Conservation (phyloP, 2,329 filamentous ascomycete genomes). For the Fusarium siculi region DNA sequence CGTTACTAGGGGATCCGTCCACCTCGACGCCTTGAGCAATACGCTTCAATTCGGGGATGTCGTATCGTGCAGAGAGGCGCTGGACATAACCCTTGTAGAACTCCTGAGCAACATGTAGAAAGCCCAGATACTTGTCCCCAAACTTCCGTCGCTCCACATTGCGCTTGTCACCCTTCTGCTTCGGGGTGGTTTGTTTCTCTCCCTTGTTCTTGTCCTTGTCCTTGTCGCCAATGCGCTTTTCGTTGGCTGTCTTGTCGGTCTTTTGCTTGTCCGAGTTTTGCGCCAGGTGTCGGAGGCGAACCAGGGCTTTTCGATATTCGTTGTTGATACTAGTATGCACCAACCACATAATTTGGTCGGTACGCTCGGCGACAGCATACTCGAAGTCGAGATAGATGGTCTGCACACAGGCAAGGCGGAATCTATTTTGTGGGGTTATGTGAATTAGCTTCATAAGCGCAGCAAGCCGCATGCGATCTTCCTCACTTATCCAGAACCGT, state of each 20-base stretch:
- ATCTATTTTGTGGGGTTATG: conserved; percentile 55
- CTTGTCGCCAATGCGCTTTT: conserved; percentile 42
- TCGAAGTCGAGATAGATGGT: conserved; percentile 78
- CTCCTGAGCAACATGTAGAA: conserved; percentile 86
- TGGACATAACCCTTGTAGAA: conserved; percentile 92
- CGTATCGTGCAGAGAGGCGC: conserved; percentile 72
- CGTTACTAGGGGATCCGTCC: conserved; percentile 42
- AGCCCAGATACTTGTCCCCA: conserved; percentile 82
- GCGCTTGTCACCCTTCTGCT: conserved; percentile 40
- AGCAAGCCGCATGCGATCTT: conserved; percentile 13
- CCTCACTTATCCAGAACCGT: conserved; percentile 56
- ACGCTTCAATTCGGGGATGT: conserved; percentile 61
- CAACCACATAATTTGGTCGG: conserved; percentile 81
- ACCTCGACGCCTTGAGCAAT: conserved; percentile 55
- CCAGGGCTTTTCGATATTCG: conserved; percentile 78
- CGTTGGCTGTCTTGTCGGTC: conserved; percentile 37
- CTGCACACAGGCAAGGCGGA: conserved; percentile 77
- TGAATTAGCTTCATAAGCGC: conserved; percentile 21
- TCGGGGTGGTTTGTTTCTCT: conserved; percentile 39
- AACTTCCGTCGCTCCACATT: conserved; percentile 77
- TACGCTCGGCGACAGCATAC: conserved; percentile 69
- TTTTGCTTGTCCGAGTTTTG: conserved; percentile 66
- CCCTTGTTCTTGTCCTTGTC: conserved; percentile 42
- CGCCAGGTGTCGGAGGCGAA: conserved; percentile 62
- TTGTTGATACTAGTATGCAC: conserved; percentile 81